Base-by-base conservation (phyloP, 306 rosid genomes). In the Senna tora region DNA sequence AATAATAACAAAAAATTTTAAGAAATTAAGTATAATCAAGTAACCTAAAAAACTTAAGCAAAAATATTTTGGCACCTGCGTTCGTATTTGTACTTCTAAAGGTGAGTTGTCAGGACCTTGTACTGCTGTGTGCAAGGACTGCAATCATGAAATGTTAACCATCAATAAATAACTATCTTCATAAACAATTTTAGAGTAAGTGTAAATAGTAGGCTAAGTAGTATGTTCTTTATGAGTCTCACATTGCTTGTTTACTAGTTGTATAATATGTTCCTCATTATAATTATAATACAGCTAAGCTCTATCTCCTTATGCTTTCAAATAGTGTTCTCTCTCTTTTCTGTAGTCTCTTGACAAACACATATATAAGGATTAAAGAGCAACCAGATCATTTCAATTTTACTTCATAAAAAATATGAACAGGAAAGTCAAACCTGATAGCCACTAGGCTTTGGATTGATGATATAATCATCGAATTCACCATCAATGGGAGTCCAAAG, bases 111-210 rank as follows among this genome's bases (percentile, higher is more conserved):
- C 89, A 38, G 97, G 94, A 75, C 98, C 98, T 81, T 83, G 88
- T 60, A 93, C 98, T 21, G 98, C 96, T 63, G 97, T 93, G 86
- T 93, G 98, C 84, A 93, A 86, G 80, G 97, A 91, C 98, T 93
- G 91, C 75, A 84, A 46, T 67, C 46, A 39, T 67, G 69, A n/a
- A 45, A 67, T 60, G 67, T 73, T 72, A 54, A n/a, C 15, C 45
- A 69, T 59, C 45, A 67, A 25, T 67, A 67, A 64, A 57, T 73
- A 43, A 28, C 77, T 39, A 72, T 46, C 50, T 67, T 50, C 64
- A 74, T 32, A 47, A 36, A 65, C 39, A 36, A 3, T 36, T 5
- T 36, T 36, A 5, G 39, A 36, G 8, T 36, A 36, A 36, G 39
- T 36, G 39, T 5, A 7, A 36, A 36, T 36, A 36, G 39, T 4